phyloP scores from a whole-genome alignment of 2,329 filamentous ascomycete species.

The Metarhizium humberi region DNA sequence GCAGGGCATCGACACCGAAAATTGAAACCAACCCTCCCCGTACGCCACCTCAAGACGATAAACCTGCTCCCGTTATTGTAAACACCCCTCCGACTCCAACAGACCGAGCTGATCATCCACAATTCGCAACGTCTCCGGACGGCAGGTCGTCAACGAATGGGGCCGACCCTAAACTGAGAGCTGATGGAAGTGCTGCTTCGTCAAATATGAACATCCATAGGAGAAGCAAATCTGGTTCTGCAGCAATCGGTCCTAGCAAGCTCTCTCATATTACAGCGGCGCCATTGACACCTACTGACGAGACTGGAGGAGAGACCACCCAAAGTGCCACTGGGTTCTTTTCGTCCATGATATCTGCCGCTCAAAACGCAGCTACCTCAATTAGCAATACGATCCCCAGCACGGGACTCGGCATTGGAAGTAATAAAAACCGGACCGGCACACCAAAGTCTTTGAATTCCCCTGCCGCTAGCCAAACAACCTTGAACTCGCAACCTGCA shows the following conservation, averaged over 20 bases:
- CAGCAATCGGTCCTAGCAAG: slow-evolving; percentile 66
- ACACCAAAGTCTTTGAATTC: slow-evolving; percentile 16
- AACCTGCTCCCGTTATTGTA: slow-evolving; percentile 45
- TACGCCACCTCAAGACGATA: slow-evolving; percentile 38
- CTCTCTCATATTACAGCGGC: slow-evolving; percentile 66
- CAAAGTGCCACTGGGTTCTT: slow-evolving; percentile 68
- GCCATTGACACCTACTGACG: slow-evolving; percentile 67
- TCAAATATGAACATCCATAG: slow-evolving; percentile 66
- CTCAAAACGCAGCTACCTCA: slow-evolving; percentile 79
- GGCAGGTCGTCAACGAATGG: slow-evolving; percentile 19
- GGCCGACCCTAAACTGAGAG: slow-evolving; percentile 15
- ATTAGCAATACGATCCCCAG: slow-evolving; percentile 67
- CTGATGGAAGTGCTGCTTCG: slow-evolving; percentile 52
- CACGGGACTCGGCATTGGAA: slow-evolving; percentile 45
- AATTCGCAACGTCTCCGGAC: slow-evolving; percentile 16
- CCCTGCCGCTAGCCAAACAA: slow-evolving; percentile 21
- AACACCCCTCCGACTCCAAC: slow-evolving; percentile 59
- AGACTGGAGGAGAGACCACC: slow-evolving; percentile 51
- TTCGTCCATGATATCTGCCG: slow-evolving; percentile 83
- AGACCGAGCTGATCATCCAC: slow-evolving; percentile 23
- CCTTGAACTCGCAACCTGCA: slow-evolving; percentile 28
- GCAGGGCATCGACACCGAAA: slow-evolving; percentile 17
- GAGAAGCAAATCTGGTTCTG: slow-evolving; percentile 43
- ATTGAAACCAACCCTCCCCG: slow-evolving; percentile 28
- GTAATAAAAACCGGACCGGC: slow-evolving; percentile 24